A percentile compares a stretch with the other conserved stretches of the same genome.
These are phyloP conservation scores for Inonotus obliquus DNA, from an alignment of 1,284 basidiomycete species.

Conservation along the genomic window DNA sequence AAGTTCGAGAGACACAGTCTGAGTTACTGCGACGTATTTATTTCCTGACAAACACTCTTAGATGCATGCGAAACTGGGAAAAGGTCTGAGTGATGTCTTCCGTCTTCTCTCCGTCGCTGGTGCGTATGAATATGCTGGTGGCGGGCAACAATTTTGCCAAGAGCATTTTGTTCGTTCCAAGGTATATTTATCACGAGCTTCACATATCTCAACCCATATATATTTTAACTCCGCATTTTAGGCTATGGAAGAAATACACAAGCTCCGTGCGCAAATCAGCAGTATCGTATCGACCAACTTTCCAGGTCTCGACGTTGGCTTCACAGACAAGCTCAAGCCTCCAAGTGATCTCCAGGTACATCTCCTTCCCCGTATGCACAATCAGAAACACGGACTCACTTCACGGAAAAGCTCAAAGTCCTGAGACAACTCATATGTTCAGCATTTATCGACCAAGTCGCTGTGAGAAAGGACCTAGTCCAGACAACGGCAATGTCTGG, in stretches of 20 bases:
- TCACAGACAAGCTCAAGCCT: conserved; percentile 59
- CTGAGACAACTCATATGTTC: conserved; percentile 86
- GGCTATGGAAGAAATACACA: conserved; percentile 99
- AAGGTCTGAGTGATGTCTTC: conserved; percentile 86
- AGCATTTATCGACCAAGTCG: conserved; percentile 95
- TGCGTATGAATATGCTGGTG: conserved; percentile 91
- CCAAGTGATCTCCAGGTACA: conserved; percentile 71
- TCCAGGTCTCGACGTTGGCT: conserved; percentile 53
- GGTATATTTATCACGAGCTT: conserved; percentile 39
- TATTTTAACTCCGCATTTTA: conserved; percentile 28
- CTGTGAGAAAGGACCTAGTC: conserved; percentile 84
- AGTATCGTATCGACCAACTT: conserved; percentile 76
- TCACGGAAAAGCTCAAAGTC: conserved; percentile 61
- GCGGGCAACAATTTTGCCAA: conserved; percentile 75
- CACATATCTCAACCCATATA: not conserved
- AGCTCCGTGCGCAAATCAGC: conserved; percentile 88
- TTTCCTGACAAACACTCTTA: conserved; percentile 31
- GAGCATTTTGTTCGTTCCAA: conserved; percentile 92
- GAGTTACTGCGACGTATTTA: not conserved
- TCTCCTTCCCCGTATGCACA: not conserved
- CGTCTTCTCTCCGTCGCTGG: conserved; percentile 89
- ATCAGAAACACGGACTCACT: conserved; percentile 19
- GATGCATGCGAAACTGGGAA: conserved; percentile 79
- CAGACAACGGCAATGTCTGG: conserved; percentile 55
- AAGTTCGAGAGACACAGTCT: conserved; percentile 24